Percentiles rank a stretch among this genome's conserved stretches.
These are phyloP conservation scores for Diaporthe citri DNA, from an alignment of 2,329 filamentous ascomycete genomes.

Conservation along the genomic window DNA sequence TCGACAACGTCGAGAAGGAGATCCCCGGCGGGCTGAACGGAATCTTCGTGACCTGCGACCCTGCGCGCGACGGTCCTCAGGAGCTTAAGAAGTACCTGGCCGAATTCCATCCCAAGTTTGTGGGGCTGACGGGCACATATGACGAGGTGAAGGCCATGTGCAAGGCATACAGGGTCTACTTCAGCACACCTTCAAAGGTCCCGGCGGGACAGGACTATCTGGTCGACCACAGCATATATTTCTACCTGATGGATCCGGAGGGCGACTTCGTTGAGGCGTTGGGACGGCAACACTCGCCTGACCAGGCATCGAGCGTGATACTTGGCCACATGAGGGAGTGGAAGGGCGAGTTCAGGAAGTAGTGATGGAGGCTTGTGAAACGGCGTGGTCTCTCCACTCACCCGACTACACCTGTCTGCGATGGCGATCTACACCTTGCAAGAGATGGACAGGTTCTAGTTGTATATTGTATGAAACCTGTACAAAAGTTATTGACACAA, in stretches of 20 bases:
- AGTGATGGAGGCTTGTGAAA: conserved; percentile 14
- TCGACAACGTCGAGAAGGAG: conserved; percentile 76
- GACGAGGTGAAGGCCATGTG: conserved; percentile 94
- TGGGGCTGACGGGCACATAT: conserved; percentile 93
- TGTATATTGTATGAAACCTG: conserved; percentile 20
- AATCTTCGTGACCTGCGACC: conserved; percentile 96
- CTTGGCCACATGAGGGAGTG: conserved; percentile 83
- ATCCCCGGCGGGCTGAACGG: conserved; percentile 72
- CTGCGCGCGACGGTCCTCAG: conserved; percentile 87
- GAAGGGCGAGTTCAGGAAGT: conserved; percentile 49
- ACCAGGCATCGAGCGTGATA: conserved; percentile 87
- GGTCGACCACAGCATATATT: conserved; percentile 99
- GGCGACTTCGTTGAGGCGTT: conserved; percentile 98
- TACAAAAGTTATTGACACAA: background rate
- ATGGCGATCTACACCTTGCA: background rate
- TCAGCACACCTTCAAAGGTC: conserved; percentile 89
- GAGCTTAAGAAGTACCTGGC: conserved; percentile 87
- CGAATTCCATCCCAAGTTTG: conserved; percentile 89
- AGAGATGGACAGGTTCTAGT: background rate
- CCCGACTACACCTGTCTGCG: background rate
- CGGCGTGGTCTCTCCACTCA: conserved; percentile 33
- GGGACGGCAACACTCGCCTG: conserved; percentile 92
- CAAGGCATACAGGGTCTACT: conserved; percentile 97
- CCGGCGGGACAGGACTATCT: conserved; percentile 96
- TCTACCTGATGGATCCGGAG: conserved; percentile 98